A percentile compares a stretch with the other conserved stretches of the same genome.
These are phyloP conservation scores for Trametes meyenii DNA, from an alignment of 768 basidiomycete genomes.

Conservation along the genomic window DNA sequence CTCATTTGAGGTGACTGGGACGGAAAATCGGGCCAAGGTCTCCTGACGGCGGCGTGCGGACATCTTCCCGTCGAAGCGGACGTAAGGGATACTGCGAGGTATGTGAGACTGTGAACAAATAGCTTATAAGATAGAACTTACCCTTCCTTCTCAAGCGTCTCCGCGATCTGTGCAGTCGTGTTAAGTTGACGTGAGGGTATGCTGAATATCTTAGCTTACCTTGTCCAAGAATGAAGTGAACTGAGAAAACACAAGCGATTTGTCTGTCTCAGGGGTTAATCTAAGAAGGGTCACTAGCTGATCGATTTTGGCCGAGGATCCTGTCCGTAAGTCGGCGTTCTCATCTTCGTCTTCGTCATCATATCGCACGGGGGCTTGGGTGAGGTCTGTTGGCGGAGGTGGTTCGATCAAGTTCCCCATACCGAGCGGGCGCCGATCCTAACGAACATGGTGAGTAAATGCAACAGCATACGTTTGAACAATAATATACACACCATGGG, in stretches of 20 bases:
- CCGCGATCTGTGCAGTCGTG: conserved; percentile 56
- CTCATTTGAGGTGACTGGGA: conserved; percentile 54
- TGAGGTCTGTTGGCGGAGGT: conserved; percentile 66
- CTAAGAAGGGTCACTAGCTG: conserved; percentile 75
- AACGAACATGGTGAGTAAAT: not conserved
- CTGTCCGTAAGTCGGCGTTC: conserved; percentile 44
- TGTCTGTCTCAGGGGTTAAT: conserved; percentile 68
- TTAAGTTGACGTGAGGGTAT: not conserved
- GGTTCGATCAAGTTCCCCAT: conserved; percentile 63
- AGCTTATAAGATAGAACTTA: conserved; percentile 29
- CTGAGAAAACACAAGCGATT: conserved; percentile 88
- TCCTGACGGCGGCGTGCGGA: conserved; percentile 80
- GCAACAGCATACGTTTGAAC: not conserved
- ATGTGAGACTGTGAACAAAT: not conserved
- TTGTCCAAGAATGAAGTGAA: conserved; percentile 87
- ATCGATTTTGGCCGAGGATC: conserved; percentile 84
- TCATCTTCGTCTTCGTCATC: conserved; percentile 45
- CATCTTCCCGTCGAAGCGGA: conserved; percentile 86
- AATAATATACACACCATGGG: conserved; percentile 60
- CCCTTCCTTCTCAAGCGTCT: conserved; percentile 68
- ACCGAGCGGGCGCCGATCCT: conserved; percentile 73
- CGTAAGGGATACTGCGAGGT: conserved; percentile 62
- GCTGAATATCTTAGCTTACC: conserved; percentile 38
- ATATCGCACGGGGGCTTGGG: conserved; percentile 52
- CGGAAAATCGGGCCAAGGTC: conserved; percentile 70